Conservation (phyloP, 1,284 basidiomycete genomes). For the Cutaneotrichosporon cavernicola region DNA sequence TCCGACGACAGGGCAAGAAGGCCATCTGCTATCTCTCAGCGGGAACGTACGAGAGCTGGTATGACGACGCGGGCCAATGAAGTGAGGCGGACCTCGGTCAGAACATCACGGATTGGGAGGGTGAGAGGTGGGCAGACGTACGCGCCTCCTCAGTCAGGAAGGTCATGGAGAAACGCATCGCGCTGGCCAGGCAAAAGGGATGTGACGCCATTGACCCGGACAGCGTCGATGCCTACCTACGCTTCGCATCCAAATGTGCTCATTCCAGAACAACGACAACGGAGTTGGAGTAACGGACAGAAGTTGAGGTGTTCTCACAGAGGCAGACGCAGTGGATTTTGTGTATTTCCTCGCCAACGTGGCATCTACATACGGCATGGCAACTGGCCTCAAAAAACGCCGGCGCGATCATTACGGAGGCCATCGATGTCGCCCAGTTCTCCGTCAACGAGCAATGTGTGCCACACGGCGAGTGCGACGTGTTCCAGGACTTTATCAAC, state of each 20-base stretch:
- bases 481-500: slow-evolving; percentile 30
- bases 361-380: slow-evolving; percentile 26
- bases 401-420: slow-evolving; percentile 16
- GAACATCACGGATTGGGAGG: slow-evolving; percentile 11
- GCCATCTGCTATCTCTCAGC: slow-evolving; percentile 51
- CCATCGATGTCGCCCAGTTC: slow-evolving; percentile 9
- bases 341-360: slow-evolving; percentile 37
- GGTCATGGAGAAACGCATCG: slow-evolving; percentile 28
- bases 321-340: slow-evolving; percentile 38
- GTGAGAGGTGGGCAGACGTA: slow-evolving; percentile 19
- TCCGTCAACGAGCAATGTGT: slow-evolving; percentile 22
- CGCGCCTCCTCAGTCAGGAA: background rate
- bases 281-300: background rate
- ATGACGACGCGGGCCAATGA: slow-evolving; percentile 7
- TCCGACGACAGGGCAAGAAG: slow-evolving; percentile 37
- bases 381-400: slow-evolving; percentile 44
- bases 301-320: slow-evolving; percentile 12
- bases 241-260: slow-evolving; percentile 7
- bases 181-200: slow-evolving; percentile 38
- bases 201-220: slow-evolving; percentile 52
- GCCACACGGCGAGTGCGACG: slow-evolving; percentile 32
- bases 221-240: slow-evolving; percentile 42
- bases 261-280: slow-evolving; percentile 13
- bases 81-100: slow-evolving; percentile 11
- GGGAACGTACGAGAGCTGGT: slow-evolving; percentile 40